Percentiles rank a stretch among this genome's conserved stretches.
These are phyloP conservation scores for Quercus aquifolioides DNA, from an alignment of 306 rosid genomes.

Conservation along the genomic window DNA sequence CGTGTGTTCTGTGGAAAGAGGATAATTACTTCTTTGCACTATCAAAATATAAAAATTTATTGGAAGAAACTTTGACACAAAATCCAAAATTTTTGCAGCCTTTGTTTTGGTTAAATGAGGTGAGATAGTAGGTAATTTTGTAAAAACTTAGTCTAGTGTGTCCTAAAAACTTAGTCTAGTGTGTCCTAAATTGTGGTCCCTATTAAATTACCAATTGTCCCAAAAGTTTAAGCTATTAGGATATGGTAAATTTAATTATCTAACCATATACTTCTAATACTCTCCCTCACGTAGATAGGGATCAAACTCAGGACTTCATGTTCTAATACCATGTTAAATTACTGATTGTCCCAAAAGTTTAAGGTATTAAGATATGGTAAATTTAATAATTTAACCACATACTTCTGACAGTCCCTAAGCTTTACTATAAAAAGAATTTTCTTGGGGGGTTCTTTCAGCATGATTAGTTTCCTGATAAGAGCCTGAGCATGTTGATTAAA, in stretches of 20 bases:
- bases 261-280: too few species aligned
- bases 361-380: fast-evolving
- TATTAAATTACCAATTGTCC: too few species aligned
- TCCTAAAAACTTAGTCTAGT: background rate
- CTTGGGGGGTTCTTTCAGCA: background rate
- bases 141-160: background rate
- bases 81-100: constrained; percentile 81
- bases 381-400: too few species aligned
- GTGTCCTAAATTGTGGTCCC: background rate
- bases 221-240: too few species aligned
- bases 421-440: background rate
- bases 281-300: fast-evolving
- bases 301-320: fast-evolving
- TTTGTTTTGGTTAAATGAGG: constrained; percentile 77
- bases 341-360: too few species aligned
- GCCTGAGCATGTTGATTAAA: background rate
- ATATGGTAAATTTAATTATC: too few species aligned
- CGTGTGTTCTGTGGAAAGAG: constrained; percentile 84
- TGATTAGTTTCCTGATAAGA: background rate
- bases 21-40: constrained; percentile 89
- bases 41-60: constrained; percentile 71
- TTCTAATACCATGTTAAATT: too few species aligned
- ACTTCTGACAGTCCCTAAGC: fast-evolving
- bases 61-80: constrained; percentile 63
- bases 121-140: constrained; percentile 14